These are phyloP conservation scores for Akebia trifoliata DNA, from an alignment of 164 flowering plant species.

Conservation along the genomic window DNA sequence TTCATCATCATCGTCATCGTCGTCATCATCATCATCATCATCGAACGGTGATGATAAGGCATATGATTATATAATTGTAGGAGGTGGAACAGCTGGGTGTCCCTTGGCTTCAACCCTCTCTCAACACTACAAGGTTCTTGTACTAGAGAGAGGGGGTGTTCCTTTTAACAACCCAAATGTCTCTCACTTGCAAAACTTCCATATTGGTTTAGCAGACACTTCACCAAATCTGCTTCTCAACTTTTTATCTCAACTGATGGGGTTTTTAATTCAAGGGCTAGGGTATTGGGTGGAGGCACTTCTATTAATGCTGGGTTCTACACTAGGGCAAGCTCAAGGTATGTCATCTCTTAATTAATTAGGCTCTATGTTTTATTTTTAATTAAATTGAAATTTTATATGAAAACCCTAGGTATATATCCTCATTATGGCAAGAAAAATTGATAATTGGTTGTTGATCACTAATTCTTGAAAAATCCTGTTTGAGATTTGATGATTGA, in stretches of 20 bases:
- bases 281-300: slow-evolving; percentile 87
- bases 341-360: slow-evolving; percentile 10
- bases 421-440: too few species aligned
- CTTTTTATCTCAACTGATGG: slow-evolving; percentile 85
- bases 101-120: slow-evolving; percentile 94
- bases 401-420: too few species aligned
- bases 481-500: too few species aligned
- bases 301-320: slow-evolving; percentile 95
- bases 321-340: slow-evolving; percentile 75
- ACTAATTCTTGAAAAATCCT: too few species aligned
- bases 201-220: slow-evolving; percentile 58
- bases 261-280: slow-evolving; percentile 79
- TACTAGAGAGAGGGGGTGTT: slow-evolving; percentile 85
- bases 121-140: slow-evolving; percentile 59
- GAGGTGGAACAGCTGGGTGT: slow-evolving; percentile 98
- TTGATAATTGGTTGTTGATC: too few species aligned
- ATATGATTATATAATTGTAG: slow-evolving; percentile 87
- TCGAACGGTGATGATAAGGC: slow-evolving; percentile 6
- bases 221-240: slow-evolving; percentile 75
- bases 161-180: slow-evolving; percentile 65
- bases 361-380: too few species aligned
- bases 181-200: slow-evolving; percentile 63
- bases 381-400: too few species aligned
- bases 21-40: slow-evolving; percentile 26
- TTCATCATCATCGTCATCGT: slow-evolving; percentile 28